phyloP scores from a whole-genome alignment of 1,139 yeast genomes.

The Barnettozyma hawaiiensis region DNA sequence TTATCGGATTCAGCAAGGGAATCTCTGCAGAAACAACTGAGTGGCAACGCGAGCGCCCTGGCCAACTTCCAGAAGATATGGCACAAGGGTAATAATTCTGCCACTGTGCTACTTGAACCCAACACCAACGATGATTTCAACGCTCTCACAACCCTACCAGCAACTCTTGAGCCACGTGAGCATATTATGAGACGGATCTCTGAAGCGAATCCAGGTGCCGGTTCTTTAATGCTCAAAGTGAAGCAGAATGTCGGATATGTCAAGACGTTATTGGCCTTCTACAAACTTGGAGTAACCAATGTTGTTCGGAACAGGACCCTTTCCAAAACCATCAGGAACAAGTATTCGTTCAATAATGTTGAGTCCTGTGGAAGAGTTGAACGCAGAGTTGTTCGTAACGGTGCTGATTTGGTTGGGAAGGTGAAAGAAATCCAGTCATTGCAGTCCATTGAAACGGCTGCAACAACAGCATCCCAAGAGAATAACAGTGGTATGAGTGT shows the following conservation, averaged over 20 bases:
- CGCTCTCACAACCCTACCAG: constrained; percentile 38
- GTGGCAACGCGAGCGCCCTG: too few species aligned
- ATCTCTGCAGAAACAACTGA: neutral
- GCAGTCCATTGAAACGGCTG: constrained; percentile 20
- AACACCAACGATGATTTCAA: constrained; percentile 25
- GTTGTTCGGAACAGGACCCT: constrained; percentile 41
- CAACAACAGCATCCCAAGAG: constrained; percentile 19
- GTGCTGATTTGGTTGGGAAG: constrained; percentile 19
- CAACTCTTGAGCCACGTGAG: constrained; percentile 6
- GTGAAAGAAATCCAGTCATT: constrained; percentile 23
- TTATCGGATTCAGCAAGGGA: neutral
- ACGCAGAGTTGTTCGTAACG: constrained; percentile 1
- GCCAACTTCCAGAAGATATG: constrained; percentile 4
- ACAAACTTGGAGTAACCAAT: constrained; percentile 46
- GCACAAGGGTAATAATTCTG: neutral
- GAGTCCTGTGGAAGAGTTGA: constrained; percentile 18
- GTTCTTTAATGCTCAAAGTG: constrained; percentile 25
- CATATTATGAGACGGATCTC: constrained; percentile 32
- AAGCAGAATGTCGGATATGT: constrained; percentile 38
- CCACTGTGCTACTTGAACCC: neutral
- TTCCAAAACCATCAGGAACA: constrained; percentile 26
- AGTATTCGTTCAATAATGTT: constrained; percentile 20
- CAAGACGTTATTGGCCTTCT: constrained; percentile 40
- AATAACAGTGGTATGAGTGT: neutral
- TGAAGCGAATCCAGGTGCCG: constrained; percentile 26